These are phyloP conservation scores for Claviceps purpurea DNA, from an alignment of 2,329 filamentous ascomycete species.

Conservation along the genomic window DNA sequence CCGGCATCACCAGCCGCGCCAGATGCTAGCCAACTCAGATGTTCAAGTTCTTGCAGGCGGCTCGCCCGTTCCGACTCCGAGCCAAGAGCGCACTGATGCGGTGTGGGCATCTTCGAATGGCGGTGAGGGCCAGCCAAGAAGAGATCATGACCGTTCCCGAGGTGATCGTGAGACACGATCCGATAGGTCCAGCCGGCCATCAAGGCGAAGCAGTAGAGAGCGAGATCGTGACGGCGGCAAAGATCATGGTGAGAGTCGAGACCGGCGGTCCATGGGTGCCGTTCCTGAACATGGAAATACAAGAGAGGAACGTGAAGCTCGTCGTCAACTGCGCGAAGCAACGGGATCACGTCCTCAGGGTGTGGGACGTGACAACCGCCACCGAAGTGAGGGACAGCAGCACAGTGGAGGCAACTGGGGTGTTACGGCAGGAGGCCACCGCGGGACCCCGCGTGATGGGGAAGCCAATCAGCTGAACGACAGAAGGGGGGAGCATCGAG, in stretches of 20 bases:
- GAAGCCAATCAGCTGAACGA: conserved; percentile 18
- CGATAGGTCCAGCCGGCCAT: conserved; percentile 26
- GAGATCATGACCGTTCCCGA: conserved; percentile 29
- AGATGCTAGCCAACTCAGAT: conserved; percentile 38
- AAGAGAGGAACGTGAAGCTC: conserved; percentile 22
- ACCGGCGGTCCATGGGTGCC: conserved; percentile 25
- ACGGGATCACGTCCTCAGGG: conserved; percentile 17
- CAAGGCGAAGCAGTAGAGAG: conserved; percentile 38
- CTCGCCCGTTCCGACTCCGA: conserved; percentile 35
- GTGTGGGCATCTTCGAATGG: conserved; percentile 20
- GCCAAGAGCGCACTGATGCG: conserved; percentile 34
- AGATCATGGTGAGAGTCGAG: conserved; percentile 31
- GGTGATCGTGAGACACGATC: conserved; percentile 28
- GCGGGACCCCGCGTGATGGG: conserved; percentile 18
- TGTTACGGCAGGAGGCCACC: conserved; percentile 12
- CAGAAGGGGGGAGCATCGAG: conserved; percentile 20
- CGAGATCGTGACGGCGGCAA: conserved; percentile 34
- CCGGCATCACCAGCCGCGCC: conserved; percentile 21
- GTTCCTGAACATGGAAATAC: conserved; percentile 13
- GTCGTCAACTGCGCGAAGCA: conserved; percentile 16
- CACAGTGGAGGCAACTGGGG: conserved; percentile 10
- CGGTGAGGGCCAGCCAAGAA: conserved; percentile 17
- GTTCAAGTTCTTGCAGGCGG: conserved; percentile 42
- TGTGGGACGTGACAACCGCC: conserved; percentile 20
- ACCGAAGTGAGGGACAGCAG: conserved; percentile 14